Conservation (phyloP, 2,329 filamentous ascomycete genomes). For the Trichoderma koningii region DNA sequence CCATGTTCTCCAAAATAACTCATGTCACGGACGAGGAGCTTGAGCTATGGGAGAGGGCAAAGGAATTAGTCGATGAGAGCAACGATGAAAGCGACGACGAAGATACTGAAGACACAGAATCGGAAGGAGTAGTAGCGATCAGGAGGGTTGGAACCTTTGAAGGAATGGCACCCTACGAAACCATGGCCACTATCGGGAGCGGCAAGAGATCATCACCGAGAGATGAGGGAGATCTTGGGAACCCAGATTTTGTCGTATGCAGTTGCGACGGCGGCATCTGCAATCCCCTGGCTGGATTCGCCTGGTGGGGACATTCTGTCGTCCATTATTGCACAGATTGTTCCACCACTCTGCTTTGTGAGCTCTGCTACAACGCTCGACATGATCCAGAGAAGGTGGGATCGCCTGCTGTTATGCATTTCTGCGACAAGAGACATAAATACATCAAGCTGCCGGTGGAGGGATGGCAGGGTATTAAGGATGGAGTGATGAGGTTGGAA, state of each 20-base stretch:
- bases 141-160: background rate
- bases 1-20: conserved; percentile 33
- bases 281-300: conserved; percentile 25
- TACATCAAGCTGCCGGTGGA: conserved; percentile 32
- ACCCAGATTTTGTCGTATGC: background rate
- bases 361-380: conserved; percentile 30
- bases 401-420: conserved; percentile 12
- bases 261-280: conserved; percentile 30
- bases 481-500: conserved; percentile 31
- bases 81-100: conserved; percentile 18
- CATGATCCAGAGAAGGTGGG: conserved; percentile 21
- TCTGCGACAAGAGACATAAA: conserved; percentile 31
- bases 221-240: conserved; percentile 28
- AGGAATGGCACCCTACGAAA: conserved; percentile 1
- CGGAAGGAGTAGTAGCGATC: background rate
- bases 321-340: conserved; percentile 33
- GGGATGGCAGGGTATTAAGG: conserved; percentile 33
- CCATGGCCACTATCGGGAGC: background rate
- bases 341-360: conserved; percentile 31
- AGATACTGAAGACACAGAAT: conserved; percentile 11
- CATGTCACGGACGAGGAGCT: background rate
- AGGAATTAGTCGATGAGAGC: conserved; percentile 1
- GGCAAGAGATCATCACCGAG: background rate
- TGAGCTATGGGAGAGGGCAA: background rate
- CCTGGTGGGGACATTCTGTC: conserved; percentile 29